Evolutionary conservation across 1,284 basidiomycete genomes (phyloP).

Genomic region (Ceratobasidium theobromae): DNA sequence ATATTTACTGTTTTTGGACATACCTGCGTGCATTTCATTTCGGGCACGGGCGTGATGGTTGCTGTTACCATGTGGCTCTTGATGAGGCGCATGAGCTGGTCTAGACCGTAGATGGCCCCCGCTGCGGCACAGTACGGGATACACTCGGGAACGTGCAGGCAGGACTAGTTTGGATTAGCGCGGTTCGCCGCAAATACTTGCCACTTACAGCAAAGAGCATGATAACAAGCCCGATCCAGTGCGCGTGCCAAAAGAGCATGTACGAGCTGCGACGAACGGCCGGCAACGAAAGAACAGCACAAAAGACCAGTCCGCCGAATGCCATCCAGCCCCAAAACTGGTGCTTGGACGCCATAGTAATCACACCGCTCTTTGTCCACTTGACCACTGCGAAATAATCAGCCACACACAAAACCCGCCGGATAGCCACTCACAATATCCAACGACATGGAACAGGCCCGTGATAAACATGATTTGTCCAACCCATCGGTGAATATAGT

Average conservation of each 20-base stretch:
- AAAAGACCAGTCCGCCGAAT: slow-evolving; percentile 33
- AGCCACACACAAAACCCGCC: background rate
- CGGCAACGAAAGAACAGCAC: slow-evolving; percentile 31
- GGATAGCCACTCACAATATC: slow-evolving; percentile 30
- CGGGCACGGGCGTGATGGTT: slow-evolving; percentile 33
- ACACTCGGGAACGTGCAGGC: slow-evolving; percentile 34
- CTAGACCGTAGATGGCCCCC: slow-evolving; percentile 33
- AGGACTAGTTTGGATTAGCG: slow-evolving; percentile 26
- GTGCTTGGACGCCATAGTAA: slow-evolving; percentile 25
- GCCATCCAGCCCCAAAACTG: slow-evolving; percentile 34
- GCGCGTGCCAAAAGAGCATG: slow-evolving; percentile 32
- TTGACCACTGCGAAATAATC: slow-evolving; percentile 26
- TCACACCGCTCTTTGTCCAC: slow-evolving; percentile 29
- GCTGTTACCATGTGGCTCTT: slow-evolving; percentile 32
- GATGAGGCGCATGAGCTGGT: slow-evolving; percentile 33
- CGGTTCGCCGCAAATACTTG: background rate
- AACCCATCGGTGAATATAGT: slow-evolving; percentile 36
- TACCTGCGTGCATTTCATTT: slow-evolving; percentile 32
- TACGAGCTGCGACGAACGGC: slow-evolving; percentile 31
- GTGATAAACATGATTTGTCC: slow-evolving; percentile 35
- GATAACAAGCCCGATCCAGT: slow-evolving; percentile 35
- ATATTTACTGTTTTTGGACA: too few relatives aligned
- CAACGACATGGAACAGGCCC: slow-evolving; percentile 35
- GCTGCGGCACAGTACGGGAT: slow-evolving; percentile 33
- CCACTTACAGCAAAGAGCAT: slow-evolving; percentile 34